phyloP scores from a whole-genome alignment of 164 flowering plant species.

The Nymphaea colorata region DNA sequence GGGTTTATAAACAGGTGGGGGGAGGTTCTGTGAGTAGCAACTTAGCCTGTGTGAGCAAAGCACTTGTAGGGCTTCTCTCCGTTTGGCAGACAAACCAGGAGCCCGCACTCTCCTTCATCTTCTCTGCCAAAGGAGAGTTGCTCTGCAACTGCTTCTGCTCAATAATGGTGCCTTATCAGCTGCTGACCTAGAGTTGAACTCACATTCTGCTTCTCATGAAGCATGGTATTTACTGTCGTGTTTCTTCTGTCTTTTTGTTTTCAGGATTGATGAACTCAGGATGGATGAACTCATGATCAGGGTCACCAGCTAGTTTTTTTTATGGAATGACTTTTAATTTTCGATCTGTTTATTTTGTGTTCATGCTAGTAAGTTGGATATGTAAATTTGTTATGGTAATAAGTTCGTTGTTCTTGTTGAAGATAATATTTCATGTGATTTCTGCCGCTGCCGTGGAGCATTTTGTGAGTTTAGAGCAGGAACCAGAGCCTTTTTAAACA shows the following conservation, averaged over 20 bases:
- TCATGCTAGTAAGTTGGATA: too few species aligned
- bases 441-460: too few species aligned
- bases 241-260: not conserved
- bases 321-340: too few species aligned
- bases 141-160: slow-evolving; percentile 1
- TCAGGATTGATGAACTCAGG: not conserved
- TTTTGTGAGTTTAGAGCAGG: too few species aligned
- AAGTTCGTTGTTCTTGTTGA: too few species aligned
- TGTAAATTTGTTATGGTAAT: too few species aligned
- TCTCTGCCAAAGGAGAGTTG: slow-evolving; percentile 6
- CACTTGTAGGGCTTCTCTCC: slow-evolving; percentile 7
- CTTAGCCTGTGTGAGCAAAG: not conserved
- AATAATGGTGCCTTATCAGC: not conserved
- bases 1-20: not conserved
- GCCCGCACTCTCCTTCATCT: not conserved
- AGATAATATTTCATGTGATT: too few species aligned
- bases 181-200: not conserved
- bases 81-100: slow-evolving; percentile 4
- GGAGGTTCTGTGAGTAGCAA: not conserved
- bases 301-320: too few species aligned
- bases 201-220: not conserved
- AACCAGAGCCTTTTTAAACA: too few species aligned
- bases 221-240: not conserved
- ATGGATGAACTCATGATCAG: too few species aligned
- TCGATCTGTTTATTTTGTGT: too few species aligned